phyloP scores from a whole-genome alignment of 345 rosid species.

The Populus deltoides region DNA sequence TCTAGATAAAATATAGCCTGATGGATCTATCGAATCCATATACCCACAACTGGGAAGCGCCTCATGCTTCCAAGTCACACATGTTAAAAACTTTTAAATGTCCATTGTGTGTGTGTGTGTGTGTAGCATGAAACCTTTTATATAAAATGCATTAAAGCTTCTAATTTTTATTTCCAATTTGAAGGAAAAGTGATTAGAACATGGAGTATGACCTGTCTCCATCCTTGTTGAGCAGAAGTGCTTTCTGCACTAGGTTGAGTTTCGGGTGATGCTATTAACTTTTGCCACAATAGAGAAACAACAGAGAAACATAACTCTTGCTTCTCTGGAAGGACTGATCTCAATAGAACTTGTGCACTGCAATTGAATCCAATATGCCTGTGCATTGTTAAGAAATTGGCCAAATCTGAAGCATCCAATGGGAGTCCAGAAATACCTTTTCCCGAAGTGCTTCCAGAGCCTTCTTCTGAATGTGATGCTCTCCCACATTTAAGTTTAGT shows the following conservation, averaged over 20 bases:
- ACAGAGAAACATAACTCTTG: conserved; percentile 93
- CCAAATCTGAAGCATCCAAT: conserved; percentile 90
- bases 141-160: background rate
- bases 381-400: conserved; percentile 88
- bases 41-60: background rate
- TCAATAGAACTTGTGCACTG: conserved; percentile 73
- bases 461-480: conserved; percentile 34
- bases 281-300: conserved; percentile 92
- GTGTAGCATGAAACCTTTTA: background rate
- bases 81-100: background rate
- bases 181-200: background rate
- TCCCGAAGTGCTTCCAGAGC: conserved; percentile 50
- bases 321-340: conserved; percentile 84
- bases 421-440: conserved; percentile 62
- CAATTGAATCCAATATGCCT: conserved; percentile 84
- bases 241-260: conserved; percentile 86
- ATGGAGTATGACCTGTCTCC: conserved; percentile 80
- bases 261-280: conserved; percentile 84
- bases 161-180: background rate
- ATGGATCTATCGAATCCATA: background rate
- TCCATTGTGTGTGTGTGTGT: background rate
- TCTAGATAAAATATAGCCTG: background rate
- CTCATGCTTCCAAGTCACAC: background rate
- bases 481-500: conserved; percentile 44
- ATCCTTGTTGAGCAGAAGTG: conserved; percentile 98